phyloP scores from a whole-genome alignment of 768 basidiomycete species.

The Mycena chlorophos region DNA sequence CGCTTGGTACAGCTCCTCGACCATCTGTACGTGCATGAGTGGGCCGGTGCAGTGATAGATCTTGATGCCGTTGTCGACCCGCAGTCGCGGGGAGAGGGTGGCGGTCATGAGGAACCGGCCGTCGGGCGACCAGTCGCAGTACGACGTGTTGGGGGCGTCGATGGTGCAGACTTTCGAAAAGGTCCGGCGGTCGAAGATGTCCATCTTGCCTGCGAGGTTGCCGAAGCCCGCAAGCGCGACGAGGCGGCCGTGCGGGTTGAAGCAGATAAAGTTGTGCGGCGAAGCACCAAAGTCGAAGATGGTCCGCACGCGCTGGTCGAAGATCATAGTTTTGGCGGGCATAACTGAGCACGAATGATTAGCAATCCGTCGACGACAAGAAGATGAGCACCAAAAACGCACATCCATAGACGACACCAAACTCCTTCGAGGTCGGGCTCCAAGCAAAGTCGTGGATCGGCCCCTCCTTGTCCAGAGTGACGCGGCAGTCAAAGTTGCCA shows the following conservation, averaged over 20 bases:
- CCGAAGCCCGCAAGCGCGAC: conserved; percentile 93
- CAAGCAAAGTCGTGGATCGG: conserved; percentile 96
- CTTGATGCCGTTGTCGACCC: conserved; percentile 97
- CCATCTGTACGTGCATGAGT: conserved; percentile 77
- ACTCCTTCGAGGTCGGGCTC: conserved; percentile 97
- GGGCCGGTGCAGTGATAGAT: conserved; percentile 91
- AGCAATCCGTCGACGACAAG: conserved; percentile 3
- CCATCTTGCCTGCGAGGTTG: conserved; percentile 92
- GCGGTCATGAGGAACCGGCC: conserved; percentile 93
- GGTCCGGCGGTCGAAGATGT: conserved; percentile 86
- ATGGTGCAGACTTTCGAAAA: conserved; percentile 77
- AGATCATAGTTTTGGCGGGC: conserved; percentile 91
- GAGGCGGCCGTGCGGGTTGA: conserved; percentile 91
- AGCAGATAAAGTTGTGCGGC: conserved; percentile 89
- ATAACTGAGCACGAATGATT: conserved; percentile 56
- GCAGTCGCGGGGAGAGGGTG: conserved; percentile 89
- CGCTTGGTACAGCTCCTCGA: conserved; percentile 90
- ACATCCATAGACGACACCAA: conserved; percentile 97
- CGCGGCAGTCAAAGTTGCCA: conserved; percentile 91
- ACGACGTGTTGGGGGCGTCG: conserved; percentile 90
- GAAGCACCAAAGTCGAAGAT: conserved; percentile 89
- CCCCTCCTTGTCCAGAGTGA: conserved; percentile 90
- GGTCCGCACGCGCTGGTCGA: conserved; percentile 85
- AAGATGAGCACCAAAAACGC: conserved; percentile 35
- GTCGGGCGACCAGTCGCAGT: conserved; percentile 94